These are phyloP conservation scores for Boletus tylopilopsis DNA, from an alignment of 768 basidiomycete species.

Conservation along the genomic window DNA sequence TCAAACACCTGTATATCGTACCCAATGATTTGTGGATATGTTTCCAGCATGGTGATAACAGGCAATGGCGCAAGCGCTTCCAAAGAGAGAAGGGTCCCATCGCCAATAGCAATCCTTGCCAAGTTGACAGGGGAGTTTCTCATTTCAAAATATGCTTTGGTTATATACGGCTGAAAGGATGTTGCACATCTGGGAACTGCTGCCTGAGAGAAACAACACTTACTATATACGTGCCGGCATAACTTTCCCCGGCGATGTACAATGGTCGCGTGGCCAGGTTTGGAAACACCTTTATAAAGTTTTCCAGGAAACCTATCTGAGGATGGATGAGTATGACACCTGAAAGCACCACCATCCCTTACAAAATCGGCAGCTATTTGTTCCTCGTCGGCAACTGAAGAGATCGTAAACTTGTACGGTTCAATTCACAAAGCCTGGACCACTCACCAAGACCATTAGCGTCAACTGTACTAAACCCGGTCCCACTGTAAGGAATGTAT, in stretches of 20 bases:
- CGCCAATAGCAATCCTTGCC: conserved; percentile 65
- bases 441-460: conserved; percentile 51
- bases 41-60: conserved; percentile 59
- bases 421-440: not conserved
- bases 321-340: not conserved
- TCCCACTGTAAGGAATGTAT: conserved; percentile 38
- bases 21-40: conserved; percentile 71
- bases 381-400: conserved; percentile 55
- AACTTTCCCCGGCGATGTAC: conserved; percentile 67
- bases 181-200: not conserved
- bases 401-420: too few relatives aligned
- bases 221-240: conserved; percentile 69
- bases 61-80: conserved; percentile 51
- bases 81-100: conserved; percentile 53
- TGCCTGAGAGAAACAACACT: conserved; percentile 33
- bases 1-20: conserved; percentile 63
- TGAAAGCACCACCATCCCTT: conserved; percentile 15
- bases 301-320: conserved; percentile 67
- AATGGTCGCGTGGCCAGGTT: conserved; percentile 61
- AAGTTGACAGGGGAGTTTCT: conserved; percentile 62
- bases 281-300: conserved; percentile 72
- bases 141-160: conserved; percentile 63
- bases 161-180: conserved; percentile 63
- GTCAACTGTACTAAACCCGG: conserved; percentile 63
- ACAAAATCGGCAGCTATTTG: conserved; percentile 51